Evolutionary conservation across 352 stramenopile genomes (phyloP), one percentile per base, ranked within the genome.

Genomic region (Globisporangium orthogonon): DNA sequence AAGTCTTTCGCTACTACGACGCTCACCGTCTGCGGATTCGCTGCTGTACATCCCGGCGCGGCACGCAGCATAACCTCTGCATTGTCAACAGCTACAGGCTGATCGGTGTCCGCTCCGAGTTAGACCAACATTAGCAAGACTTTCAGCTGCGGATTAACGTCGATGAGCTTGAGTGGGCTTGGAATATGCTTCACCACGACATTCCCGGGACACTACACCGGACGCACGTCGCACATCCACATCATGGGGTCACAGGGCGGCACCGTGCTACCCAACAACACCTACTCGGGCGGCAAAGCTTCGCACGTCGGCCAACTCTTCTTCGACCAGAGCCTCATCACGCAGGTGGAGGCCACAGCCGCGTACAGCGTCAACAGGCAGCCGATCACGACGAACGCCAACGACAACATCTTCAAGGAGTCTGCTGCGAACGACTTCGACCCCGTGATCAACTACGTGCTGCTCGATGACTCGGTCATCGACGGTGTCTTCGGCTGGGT

Each of bases 401-500:
- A 47, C 13, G 58, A 58, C 33, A 15, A 6, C 15, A 58, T 58
- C 58, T 63, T 63, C 28, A 15, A 44, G 15, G 50, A 63, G 40
- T 52, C 50, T 4, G 58, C 58, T 7, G 58, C 43, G n/a, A 35
- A 40, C 13, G 31, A 30, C 9, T 58, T 58, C 17, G 58, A 63
- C 30, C 50, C 58, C 18, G 39, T 64, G 7, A 18, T 64, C n/a
- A 6, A 65, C 40, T 65, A 65, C 43, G 58, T 53, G 17, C 46
- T 58, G 18, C 58, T 69, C 17, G 62, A 58, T 7, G 54, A 69
- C 50, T 44, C 46, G 6, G 58, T 66, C 13, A 29, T 45, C 0
- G 63, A 69, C 31, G 58, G 63, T 15, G 39, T 66, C 44, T 69
- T 60, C 44, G 45, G 53, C n/a, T 70, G 63, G 63, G 63, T 70